These are phyloP conservation scores for Dictyostelium brefeldianum DNA, from an alignment of 78 protist species.

Conservation along the genomic window DNA sequence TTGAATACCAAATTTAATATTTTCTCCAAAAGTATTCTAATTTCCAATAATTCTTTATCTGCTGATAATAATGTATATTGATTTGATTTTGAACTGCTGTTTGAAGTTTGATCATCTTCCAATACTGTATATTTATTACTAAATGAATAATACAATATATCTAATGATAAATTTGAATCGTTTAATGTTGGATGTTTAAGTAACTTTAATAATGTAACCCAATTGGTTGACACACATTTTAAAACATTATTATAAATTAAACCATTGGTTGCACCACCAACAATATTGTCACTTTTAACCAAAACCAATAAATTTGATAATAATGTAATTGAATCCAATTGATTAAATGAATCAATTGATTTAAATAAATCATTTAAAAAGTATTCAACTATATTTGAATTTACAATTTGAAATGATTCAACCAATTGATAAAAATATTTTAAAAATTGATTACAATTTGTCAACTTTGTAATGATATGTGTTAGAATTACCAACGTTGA, in stretches of 20 bases:
- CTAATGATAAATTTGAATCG: not conserved
- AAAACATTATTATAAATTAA: not conserved
- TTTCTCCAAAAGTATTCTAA: slow-evolving; percentile 43
- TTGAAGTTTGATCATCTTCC: not conserved
- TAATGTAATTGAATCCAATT: not conserved
- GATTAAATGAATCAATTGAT: slow-evolving; percentile 6
- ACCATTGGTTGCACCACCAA: too few relatives aligned
- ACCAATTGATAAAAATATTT: slow-evolving; percentile 5
- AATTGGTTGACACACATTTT: not conserved
- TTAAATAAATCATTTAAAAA: slow-evolving; percentile 1
- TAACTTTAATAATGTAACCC: not conserved
- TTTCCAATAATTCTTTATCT: slow-evolving; percentile 22
- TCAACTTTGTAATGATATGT: not conserved
- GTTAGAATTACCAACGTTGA: slow-evolving; percentile 6
- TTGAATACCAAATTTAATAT: slow-evolving; percentile 9
- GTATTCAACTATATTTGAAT: not conserved
- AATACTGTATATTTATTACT: not conserved
- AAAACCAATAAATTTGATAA: slow-evolving; percentile 2
- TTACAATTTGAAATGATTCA: not conserved
- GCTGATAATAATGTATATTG: not conserved
- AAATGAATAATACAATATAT: not conserved
- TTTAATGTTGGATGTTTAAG: not conserved
- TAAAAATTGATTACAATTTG: not conserved
- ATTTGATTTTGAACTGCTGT: not conserved
- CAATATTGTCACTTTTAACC: not conserved